Evolutionary conservation across 495 filamentous ascomycete species (phyloP).

Genomic region (Tetracladium setigerum): DNA sequence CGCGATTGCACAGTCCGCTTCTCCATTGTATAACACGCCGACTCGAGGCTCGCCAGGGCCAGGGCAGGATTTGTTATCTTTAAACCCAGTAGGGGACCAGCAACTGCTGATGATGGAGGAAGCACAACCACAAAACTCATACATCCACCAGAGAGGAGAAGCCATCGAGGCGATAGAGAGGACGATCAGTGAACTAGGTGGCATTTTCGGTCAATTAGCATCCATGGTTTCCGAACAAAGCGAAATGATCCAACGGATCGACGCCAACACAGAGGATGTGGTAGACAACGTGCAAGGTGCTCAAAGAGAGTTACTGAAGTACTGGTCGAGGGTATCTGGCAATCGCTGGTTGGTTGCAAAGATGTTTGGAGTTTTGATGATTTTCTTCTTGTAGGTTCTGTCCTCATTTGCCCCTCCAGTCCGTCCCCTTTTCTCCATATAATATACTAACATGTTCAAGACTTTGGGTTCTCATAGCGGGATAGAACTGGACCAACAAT

Average conservation of each 20-base stretch:
- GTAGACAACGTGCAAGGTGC: conserved; percentile 97
- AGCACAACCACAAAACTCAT: conserved; percentile 73
- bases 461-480: conserved; percentile 24
- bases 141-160: conserved; percentile 88
- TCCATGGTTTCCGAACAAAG: conserved; percentile 96
- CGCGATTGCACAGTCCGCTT: conserved; percentile 58
- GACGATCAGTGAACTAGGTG: conserved; percentile 88
- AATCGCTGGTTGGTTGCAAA: conserved; percentile 97
- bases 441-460: conserved; percentile 12
- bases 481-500: conserved; percentile 6
- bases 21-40: conserved; percentile 82
- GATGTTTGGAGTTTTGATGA: conserved; percentile 88
- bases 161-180: conserved; percentile 95
- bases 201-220: conserved; percentile 95
- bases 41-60: conserved; percentile 48
- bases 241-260: conserved; percentile 88
- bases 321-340: conserved; percentile 87
- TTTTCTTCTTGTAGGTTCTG: conserved; percentile 40
- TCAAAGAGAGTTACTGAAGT: conserved; percentile 90
- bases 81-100: conserved; percentile 83
- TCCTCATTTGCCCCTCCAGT: background rate
- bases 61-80: conserved; percentile 66
- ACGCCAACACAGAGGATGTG: conserved; percentile 92
- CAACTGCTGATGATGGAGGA: conserved; percentile 95
- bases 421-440: background rate